Evolutionary conservation across 805 yeast species (phyloP), one percentile per base, ranked within the genome.

Genomic region (Starmerella floricola): DNA sequence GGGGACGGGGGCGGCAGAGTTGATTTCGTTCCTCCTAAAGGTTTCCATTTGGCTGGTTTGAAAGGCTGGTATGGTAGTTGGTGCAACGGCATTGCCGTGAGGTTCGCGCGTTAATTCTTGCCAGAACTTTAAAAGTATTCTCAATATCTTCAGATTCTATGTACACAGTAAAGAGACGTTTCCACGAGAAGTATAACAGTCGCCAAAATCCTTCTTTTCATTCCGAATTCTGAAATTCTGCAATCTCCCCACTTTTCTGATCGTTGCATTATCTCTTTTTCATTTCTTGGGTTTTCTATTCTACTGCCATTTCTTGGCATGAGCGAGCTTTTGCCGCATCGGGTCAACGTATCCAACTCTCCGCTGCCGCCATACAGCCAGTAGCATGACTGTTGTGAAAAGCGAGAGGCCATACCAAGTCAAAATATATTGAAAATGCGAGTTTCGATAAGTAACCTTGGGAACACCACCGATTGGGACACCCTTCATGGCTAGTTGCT

Each of bases 381-480:
- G 51, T 27, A 91, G 68, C 62, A 85, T 72, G 27, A 79, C 73
- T 0, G 86, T 54, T 29, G 94, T 79, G 30, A 83, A 72, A 31
- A 81, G 54, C 2, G 86, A 76, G 33, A 88, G 71, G 0, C 95
- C 94, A 59, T 83, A 88, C 98, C 98, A 91, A 0, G 98, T 91
- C 17, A 85, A 75, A 55, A 91, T 64, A 59, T 91, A 91, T 60
- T 88, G 95, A 60, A 87, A 63, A 58, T 91, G 98, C 57, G 86
- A 85, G 60, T 91, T 91, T 47, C 80, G 76, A 57, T 84, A 71
- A 51, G 78, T 87, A 27, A 88, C 74, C 52, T 74, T 75, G n/a
- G 95, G 87, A 8, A 68, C 62, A 41, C 79, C 76, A 1, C 95
- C 98, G 10, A 91, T 59, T 10, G 98, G 98, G 6, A 88, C 88